Conservation (phyloP, 2,329 filamentous ascomycete species). For the Sporothrix phasma region DNA sequence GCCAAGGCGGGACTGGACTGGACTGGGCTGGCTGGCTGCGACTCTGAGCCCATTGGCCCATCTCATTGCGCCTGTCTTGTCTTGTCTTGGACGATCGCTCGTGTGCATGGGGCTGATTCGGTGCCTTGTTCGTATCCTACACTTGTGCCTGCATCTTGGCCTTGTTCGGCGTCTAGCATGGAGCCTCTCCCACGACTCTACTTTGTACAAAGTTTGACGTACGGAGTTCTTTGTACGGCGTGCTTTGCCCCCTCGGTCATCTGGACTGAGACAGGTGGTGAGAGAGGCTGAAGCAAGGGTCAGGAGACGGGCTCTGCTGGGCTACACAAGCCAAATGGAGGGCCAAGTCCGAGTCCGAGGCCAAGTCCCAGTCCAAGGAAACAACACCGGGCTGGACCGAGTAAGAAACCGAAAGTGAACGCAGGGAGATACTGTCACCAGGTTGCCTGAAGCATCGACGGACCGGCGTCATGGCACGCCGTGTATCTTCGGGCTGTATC, state of each 20-base stretch:
- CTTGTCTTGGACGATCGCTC: neutral
- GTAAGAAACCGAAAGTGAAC: too few species aligned
- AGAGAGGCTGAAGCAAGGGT: slow-evolving; percentile 5
- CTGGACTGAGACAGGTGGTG: neutral
- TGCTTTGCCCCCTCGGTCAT: neutral
- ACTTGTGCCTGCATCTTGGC: neutral
- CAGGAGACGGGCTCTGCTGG: neutral
- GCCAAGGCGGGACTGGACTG: neutral
- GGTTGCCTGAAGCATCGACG: too few species aligned
- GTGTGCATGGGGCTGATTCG: neutral
- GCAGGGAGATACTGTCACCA: too few species aligned
- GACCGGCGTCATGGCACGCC: too few species aligned
- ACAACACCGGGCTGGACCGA: too few species aligned
- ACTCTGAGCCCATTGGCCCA: neutral
- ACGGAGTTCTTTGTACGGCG: neutral
- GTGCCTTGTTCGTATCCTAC: too few species aligned
- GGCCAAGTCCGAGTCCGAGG: too few species aligned
- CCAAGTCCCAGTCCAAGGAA: too few species aligned
- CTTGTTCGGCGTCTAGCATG: neutral
- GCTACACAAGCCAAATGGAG: neutral
- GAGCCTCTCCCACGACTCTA: too few species aligned
- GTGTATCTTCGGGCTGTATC: too few species aligned
- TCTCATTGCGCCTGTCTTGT: neutral
- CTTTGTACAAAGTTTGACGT: too few species aligned
- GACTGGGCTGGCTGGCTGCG: too few species aligned